Percentiles rank a stretch among this genome's conserved stretches.
phyloP scores from a whole-genome alignment of 2,329 filamentous ascomycete species.

The Paecilomyces sp. region DNA sequence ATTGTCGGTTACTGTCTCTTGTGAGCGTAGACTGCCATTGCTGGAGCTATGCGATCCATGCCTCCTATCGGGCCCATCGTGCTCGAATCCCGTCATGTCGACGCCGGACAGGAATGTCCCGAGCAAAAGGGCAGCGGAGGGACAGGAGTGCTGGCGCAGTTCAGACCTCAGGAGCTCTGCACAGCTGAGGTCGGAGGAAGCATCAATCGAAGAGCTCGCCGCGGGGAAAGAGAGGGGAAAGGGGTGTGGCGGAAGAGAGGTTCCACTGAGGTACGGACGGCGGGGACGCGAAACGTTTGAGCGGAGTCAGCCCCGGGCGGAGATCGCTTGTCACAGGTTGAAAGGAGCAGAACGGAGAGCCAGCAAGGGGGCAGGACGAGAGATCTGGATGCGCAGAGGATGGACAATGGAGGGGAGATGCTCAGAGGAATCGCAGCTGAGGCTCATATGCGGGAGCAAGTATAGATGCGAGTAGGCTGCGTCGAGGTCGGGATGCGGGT shows the following conservation, averaged over 20 bases:
- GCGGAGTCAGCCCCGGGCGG: not conserved
- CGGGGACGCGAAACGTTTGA: not conserved
- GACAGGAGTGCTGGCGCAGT: not conserved
- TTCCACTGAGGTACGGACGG: not conserved
- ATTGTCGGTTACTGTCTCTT: conserved; percentile 31
- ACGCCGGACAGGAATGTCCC: not conserved
- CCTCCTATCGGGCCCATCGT: conserved; percentile 24
- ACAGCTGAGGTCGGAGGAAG: not conserved
- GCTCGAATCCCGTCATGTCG: conserved; percentile 27
- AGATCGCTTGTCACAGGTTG: not conserved
- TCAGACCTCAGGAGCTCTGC: not conserved
- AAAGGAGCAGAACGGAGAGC: conserved; percentile 2
- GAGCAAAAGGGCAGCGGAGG: not conserved
- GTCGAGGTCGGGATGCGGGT: not conserved
- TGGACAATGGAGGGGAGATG: not conserved
- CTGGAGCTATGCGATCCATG: conserved; percentile 36
- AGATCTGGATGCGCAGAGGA: not conserved
- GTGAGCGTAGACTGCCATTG: conserved; percentile 29
- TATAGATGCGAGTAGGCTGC: not conserved
- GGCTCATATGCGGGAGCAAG: not conserved
- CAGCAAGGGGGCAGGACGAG: conserved; percentile 4
- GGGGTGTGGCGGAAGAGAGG: conserved; percentile 3
- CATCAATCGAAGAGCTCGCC: not conserved
- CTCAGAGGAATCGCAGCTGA: not conserved
- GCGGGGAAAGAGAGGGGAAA: not conserved